Percentiles rank a stretch among this genome's conserved stretches.
Conservation (phyloP, 192 early-diverging fungal species). For the Helicostylum pulchrum region DNA sequence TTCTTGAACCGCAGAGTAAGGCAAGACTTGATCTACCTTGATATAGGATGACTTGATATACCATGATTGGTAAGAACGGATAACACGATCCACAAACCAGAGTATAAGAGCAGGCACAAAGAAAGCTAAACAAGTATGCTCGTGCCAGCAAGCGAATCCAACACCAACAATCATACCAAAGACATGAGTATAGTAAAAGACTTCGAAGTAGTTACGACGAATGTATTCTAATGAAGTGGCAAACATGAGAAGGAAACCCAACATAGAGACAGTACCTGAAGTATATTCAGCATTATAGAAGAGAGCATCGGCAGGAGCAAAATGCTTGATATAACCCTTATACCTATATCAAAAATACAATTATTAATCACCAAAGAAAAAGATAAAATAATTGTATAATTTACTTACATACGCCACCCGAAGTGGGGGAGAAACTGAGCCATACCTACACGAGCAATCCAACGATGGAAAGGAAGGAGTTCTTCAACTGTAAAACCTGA, state of each 20-base stretch:
- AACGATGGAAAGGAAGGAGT: conserved; percentile 42
- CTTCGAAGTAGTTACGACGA: conserved; percentile 40
- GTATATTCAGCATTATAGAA: conserved; percentile 28
- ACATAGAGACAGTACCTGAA: conserved; percentile 22
- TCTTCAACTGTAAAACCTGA: conserved; percentile 40
- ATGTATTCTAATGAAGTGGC: conserved; percentile 28
- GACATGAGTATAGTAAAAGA: conserved; percentile 42
- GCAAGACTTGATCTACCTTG: background rate
- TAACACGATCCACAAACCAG: conserved; percentile 32
- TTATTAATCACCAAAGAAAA: background rate
- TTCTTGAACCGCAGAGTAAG: conserved; percentile 16
- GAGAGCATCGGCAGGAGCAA: conserved; percentile 18
- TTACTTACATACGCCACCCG: conserved; percentile 36
- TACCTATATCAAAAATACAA: background rate
- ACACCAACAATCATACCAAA: conserved; percentile 33
- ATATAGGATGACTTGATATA: background rate
- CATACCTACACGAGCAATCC: conserved; percentile 37
- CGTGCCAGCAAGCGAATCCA: conserved; percentile 30
- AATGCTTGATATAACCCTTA: conserved; percentile 1
- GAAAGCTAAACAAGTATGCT: conserved; percentile 25
- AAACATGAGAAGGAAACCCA: conserved; percentile 29
- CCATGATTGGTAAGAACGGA: conserved; percentile 34
- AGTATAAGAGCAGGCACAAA: conserved; percentile 24
- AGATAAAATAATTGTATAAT: background rate
- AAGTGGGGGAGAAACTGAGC: conserved; percentile 28